These are phyloP conservation scores for Yamadazyma membranifaciens DNA, from an alignment of 1,139 yeast species.

Conservation along the genomic window DNA sequence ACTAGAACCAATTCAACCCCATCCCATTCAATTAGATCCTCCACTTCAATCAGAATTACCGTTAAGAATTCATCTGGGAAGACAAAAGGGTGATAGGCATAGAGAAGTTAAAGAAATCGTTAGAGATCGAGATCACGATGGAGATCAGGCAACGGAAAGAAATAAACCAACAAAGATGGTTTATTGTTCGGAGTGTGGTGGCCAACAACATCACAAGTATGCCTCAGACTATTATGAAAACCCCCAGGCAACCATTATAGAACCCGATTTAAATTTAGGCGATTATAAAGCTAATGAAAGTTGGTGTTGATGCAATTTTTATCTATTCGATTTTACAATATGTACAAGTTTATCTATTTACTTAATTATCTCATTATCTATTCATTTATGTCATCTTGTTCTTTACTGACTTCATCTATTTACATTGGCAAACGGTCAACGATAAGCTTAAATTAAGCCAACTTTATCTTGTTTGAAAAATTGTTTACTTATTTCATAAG, in stretches of 20 bases:
- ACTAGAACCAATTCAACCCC: not conserved
- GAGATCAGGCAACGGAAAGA: not conserved
- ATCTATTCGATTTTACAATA: not conserved
- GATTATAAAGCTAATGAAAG: slow-evolving; percentile 4
- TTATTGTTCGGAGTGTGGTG: slow-evolving; percentile 3
- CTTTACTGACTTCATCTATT: too few relatives aligned
- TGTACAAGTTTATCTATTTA: not conserved
- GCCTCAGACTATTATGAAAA: not conserved
- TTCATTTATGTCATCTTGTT: not conserved
- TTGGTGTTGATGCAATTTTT: slow-evolving; percentile 3
- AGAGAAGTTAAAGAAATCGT: not conserved
- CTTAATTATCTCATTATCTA: not conserved
- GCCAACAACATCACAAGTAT: not conserved
- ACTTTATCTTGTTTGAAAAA: slow-evolving; percentile 33
- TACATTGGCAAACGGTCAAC: too few relatives aligned
- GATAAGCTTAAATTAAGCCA: too few relatives aligned
- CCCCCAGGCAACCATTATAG: slow-evolving; percentile 2
- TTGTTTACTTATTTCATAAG: slow-evolving; percentile 85
- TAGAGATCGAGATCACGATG: not conserved
- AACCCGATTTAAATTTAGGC: slow-evolving; percentile 2
- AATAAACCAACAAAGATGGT: not conserved
- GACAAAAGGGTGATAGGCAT: not conserved
- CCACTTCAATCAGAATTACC: not conserved
- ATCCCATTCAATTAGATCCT: not conserved
- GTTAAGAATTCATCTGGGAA: not conserved